Percentiles rank a stretch among this genome's conserved stretches.
Evolutionary conservation across 108 stramenopile genomes (phyloP).

Genomic region (Skeletonema menzelii): DNA sequence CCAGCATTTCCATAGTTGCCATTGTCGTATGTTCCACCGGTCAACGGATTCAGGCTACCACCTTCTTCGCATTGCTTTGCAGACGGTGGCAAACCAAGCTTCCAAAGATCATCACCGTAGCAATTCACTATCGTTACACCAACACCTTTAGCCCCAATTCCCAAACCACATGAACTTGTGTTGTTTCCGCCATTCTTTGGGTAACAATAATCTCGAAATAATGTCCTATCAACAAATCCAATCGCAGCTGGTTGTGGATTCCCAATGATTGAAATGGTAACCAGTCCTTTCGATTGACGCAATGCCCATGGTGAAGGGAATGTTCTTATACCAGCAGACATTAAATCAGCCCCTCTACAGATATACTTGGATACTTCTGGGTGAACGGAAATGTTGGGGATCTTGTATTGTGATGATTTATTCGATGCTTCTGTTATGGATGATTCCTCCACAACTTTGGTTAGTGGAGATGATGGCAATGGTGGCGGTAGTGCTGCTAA

Average conservation of each 20-base stretch:
- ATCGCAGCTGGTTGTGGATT: constrained; percentile 83
- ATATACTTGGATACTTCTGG: constrained; percentile 68
- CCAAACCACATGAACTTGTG: constrained; percentile 31
- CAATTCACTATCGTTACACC: constrained; percentile 68
- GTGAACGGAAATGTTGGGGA: constrained; percentile 36
- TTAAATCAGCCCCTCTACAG: constrained; percentile 84
- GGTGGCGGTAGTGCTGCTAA: constrained; percentile 42
- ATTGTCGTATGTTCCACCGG: constrained; percentile 58
- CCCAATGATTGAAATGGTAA: constrained; percentile 51
- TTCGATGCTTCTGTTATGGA: constrained; percentile 13
- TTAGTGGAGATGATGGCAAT: constrained; percentile 1
- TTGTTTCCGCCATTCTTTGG: constrained; percentile 7
- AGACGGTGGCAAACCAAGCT: constrained; percentile 24
- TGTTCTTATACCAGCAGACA: constrained; percentile 73
- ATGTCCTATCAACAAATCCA: constrained; percentile 42
- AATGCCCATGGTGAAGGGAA: constrained; percentile 43
- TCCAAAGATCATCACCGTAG: constrained; percentile 89
- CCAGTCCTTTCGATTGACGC: constrained; percentile 47
- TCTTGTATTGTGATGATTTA: constrained; percentile 25
- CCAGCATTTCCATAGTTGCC: constrained; percentile 84
- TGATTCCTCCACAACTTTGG: background rate
- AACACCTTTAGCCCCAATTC: constrained; percentile 63
- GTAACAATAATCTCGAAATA: constrained; percentile 47
- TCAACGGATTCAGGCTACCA: constrained; percentile 36
- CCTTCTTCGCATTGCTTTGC: background rate